phyloP scores from a whole-genome alignment of 306 rosid species.

The Fagus crenata region DNA sequence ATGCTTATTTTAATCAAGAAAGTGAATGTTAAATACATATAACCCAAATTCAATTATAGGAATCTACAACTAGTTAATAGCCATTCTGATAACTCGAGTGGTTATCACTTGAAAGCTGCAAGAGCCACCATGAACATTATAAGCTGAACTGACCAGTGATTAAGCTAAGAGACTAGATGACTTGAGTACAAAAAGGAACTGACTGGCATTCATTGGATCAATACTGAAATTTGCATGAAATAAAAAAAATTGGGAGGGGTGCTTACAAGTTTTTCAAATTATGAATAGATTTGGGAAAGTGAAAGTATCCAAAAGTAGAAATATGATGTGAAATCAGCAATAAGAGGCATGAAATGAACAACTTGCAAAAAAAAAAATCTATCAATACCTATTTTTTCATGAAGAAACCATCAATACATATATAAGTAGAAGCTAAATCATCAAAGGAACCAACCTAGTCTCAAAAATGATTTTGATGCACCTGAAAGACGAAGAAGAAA shows the following conservation, averaged over 20 bases:
- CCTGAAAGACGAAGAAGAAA: not conserved
- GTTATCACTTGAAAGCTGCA: not conserved
- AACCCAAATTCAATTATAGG: not conserved
- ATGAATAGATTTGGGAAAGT: too few relatives aligned
- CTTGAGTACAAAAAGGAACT: slow-evolving; percentile 1
- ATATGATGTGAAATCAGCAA: too few relatives aligned
- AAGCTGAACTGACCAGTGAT: not conserved
- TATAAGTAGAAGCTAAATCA: too few relatives aligned
- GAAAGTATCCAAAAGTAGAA: too few relatives aligned
- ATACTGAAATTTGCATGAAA: not conserved
- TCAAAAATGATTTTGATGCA: too few relatives aligned
- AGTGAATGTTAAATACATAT: not conserved
- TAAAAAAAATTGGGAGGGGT: too few relatives aligned
- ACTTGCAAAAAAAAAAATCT: too few relatives aligned
- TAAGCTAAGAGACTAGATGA: slow-evolving; percentile 2
- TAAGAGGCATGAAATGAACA: too few relatives aligned
- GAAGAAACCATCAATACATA: too few relatives aligned
- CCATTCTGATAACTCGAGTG: not conserved
- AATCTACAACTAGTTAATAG: not conserved
- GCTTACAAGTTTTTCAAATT: too few relatives aligned
- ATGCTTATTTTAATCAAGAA: slow-evolving; percentile 12
- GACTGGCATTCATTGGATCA: not conserved
- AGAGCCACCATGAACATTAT: not conserved
- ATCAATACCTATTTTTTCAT: too few relatives aligned
- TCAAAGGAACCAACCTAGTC: too few relatives aligned